Percentiles rank a stretch among this genome's conserved stretches.
Evolutionary conservation across 2,329 filamentous ascomycete species (phyloP).

Genomic region (Fusarium pseudonygamai): DNA sequence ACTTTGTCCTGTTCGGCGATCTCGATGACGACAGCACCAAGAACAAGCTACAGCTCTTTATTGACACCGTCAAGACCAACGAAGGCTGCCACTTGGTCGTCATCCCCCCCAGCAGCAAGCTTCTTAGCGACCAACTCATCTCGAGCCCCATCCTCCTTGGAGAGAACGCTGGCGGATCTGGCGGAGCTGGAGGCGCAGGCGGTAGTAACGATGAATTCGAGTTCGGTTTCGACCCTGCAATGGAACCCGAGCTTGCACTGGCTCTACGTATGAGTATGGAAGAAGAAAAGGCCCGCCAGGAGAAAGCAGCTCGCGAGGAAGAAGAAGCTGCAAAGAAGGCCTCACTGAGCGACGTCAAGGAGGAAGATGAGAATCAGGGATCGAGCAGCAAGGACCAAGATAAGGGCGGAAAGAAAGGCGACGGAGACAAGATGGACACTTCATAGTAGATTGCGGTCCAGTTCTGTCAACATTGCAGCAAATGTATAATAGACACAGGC

Average conservation of each 20-base stretch:
- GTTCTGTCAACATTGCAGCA: conserved; percentile 45
- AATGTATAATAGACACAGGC: conserved; percentile 48
- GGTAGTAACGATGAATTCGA: conserved; percentile 71
- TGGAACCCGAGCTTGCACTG: conserved; percentile 93
- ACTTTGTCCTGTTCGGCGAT: conserved; percentile 95
- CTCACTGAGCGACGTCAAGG: conserved; percentile 82
- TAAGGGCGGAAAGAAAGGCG: conserved; percentile 73
- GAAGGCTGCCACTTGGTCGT: conserved; percentile 93
- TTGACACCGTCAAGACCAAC: conserved; percentile 88
- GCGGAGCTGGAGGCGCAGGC: conserved; percentile 66
- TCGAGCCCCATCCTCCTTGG: conserved; percentile 90
- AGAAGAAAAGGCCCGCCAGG: conserved; percentile 93
- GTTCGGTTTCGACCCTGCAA: conserved; percentile 88
- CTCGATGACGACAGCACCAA: conserved; percentile 87
- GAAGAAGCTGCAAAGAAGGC: conserved; percentile 78
- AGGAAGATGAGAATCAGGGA: conserved; percentile 70
- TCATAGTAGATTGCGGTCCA: conserved; percentile 58
- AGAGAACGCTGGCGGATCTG: conserved; percentile 70
- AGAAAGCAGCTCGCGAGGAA: conserved; percentile 82
- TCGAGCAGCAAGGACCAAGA: conserved; percentile 75
- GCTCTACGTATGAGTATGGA: conserved; percentile 98
- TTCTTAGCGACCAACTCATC: conserved; percentile 92
- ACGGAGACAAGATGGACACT: conserved; percentile 85
- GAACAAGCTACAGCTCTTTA: conserved; percentile 94
- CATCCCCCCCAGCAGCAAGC: conserved; percentile 88